Percentiles rank a stretch among this genome's conserved stretches.
These are phyloP conservation scores for Aspergillus alliaceus DNA, from an alignment of 2,329 filamentous ascomycete species.

Conservation along the genomic window DNA sequence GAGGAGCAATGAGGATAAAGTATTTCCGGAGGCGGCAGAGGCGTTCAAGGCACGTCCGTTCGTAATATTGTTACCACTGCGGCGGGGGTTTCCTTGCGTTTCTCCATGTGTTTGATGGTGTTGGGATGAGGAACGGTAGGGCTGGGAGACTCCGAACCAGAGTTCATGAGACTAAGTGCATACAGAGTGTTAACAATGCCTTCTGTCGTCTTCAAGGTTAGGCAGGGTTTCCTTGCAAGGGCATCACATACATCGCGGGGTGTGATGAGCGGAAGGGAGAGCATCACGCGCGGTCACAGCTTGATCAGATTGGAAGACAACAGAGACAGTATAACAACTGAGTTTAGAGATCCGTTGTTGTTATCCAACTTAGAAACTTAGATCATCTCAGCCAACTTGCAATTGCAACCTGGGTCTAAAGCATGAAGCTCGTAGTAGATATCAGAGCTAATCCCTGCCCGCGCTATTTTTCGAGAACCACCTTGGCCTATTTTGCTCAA, in stretches of 20 bases:
- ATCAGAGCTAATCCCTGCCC: no score
- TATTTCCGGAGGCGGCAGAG: constrained; percentile 58
- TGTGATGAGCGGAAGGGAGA: constrained; percentile 66
- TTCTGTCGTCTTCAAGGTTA: background rate
- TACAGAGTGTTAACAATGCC: constrained; percentile 17
- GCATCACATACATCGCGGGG: constrained; percentile 64
- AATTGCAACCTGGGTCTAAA: background rate
- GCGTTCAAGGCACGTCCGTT: constrained; percentile 40
- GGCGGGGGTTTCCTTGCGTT: constrained; percentile 6
- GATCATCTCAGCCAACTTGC: background rate
- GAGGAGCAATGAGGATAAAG: constrained; percentile 66
- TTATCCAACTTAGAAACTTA: background rate
- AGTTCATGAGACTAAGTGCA: constrained; percentile 64
- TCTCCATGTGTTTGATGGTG: constrained; percentile 14
- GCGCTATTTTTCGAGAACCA: background rate
- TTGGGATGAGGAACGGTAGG: constrained; percentile 39
- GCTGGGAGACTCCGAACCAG: constrained; percentile 68
- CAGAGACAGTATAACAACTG: background rate
- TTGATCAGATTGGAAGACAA: background rate
- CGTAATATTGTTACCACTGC: constrained; percentile 16
- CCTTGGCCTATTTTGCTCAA: background rate
- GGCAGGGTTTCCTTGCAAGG: background rate
- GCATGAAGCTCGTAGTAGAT: background rate
- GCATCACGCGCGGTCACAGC: constrained; percentile 39
- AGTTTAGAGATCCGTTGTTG: background rate